Base-by-base conservation (phyloP, 108 stramenopile species). In the Hondaea fermentalgiana region DNA sequence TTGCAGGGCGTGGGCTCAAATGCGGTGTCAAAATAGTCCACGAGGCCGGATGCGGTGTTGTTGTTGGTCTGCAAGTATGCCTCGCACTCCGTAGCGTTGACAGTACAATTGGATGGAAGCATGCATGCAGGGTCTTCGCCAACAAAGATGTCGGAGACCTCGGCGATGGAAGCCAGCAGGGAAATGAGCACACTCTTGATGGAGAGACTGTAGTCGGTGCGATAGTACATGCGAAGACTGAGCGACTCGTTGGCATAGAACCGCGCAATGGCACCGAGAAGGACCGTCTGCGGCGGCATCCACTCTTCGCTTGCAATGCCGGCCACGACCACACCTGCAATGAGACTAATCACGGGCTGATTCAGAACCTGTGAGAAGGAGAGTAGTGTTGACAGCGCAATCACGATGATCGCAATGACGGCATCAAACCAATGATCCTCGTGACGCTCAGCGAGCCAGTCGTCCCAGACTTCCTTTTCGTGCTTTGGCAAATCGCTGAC, bases 101-200 rank as follows among this genome's bases (percentile, higher is more conserved):
- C 4, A 83, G 49, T 28, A 69, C 64, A 69, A 8, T 14, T 1
- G 21, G 25, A 28, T 10, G 64, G 64, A 3, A 69, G 12, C 8
- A 14, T 14, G 42, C 64, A 69, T 17, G 8, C 64, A 43, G 76
- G 76, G 16, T 83, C 49, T 8, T 14, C 6, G 28, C 76, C 76
- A 12, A 83, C 76, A 35, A 83, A 25, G 4, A 83, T 12, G 6
- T 83, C 51, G 19, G 76, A 47, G 25, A 83, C 76, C 28, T 83
- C 76, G 49, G 49, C 76, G 23, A 83, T 25, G 25, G 76, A 83
- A 12, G 76, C 76, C 45, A 83, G 28, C 16, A 83, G 76, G 12
- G 76, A 83, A 23, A 83, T 83, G 76, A 83, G 76, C 23, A 83
- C 76, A 16, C 76, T 83, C 76, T 83, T 83, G 25, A 83, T 83